phyloP scores from a whole-genome alignment of 1,284 basidiomycete species.

The Megacollybia platyphylla region DNA sequence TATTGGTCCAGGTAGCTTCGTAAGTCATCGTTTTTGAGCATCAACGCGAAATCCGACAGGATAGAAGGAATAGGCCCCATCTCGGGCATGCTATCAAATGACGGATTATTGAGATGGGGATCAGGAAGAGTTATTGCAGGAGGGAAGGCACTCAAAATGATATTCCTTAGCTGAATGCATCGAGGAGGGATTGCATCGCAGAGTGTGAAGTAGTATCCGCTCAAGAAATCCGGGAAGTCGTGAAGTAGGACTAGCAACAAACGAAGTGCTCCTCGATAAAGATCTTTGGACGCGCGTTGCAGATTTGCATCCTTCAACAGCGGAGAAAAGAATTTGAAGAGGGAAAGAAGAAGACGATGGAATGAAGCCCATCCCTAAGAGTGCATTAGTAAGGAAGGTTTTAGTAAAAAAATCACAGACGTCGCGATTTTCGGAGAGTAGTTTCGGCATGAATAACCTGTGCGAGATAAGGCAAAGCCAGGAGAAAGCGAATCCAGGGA shows the following conservation, averaged over 20 bases:
- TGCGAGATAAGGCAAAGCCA: constrained; percentile 98
- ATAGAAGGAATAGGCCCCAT: constrained; percentile 86
- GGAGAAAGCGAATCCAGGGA: constrained; percentile 96
- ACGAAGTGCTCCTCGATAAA: constrained; percentile 89
- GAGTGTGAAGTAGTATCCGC: constrained; percentile 92
- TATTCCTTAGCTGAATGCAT: constrained; percentile 94
- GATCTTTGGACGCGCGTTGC: constrained; percentile 72
- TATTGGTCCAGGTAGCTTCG: constrained; percentile 73
- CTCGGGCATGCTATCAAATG: constrained; percentile 69
- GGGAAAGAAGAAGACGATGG: constrained; percentile 85
- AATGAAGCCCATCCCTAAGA: constrained; percentile 85
- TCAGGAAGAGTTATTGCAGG: constrained; percentile 77
- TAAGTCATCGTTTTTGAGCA: constrained; percentile 71
- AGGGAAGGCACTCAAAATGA: constrained; percentile 96
- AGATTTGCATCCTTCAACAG: constrained; percentile 81
- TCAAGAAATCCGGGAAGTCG: constrained; percentile 98
- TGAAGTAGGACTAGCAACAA: constrained; percentile 91
- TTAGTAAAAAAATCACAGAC: constrained; percentile 20
- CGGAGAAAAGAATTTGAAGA: constrained; percentile 89
- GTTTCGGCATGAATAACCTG: constrained; percentile 93
- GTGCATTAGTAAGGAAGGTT: constrained; percentile 4
- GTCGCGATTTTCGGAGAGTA: constrained; percentile 76
- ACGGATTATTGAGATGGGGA: constrained; percentile 66
- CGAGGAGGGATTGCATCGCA: constrained; percentile 87
- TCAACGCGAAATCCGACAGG: constrained; percentile 79